Conservation (phyloP, 2,329 filamentous ascomycete species). For the Cladosporium sp. region DNA sequence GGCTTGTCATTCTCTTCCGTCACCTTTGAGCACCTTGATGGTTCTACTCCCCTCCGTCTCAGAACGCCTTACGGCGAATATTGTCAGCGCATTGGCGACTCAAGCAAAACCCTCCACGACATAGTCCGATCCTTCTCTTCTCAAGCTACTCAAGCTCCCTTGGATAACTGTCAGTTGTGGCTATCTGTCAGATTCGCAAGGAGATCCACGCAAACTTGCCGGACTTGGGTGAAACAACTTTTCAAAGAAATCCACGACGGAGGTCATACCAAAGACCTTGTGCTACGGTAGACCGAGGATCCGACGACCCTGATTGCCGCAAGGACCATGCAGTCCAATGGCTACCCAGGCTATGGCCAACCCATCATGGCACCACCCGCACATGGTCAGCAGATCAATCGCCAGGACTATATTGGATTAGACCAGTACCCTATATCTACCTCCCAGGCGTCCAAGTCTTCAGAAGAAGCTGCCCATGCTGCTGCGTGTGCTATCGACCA, state of each 20-base stretch:
- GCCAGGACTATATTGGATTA: background rate
- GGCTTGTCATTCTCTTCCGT: conserved; percentile 8
- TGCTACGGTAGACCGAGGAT: background rate
- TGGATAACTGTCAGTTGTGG: background rate
- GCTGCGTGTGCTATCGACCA: conserved; percentile 8
- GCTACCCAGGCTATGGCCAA: conserved; percentile 1
- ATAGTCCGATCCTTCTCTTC: background rate
- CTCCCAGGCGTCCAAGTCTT: background rate
- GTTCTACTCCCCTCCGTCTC: background rate
- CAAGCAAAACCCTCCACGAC: conserved; percentile 2
- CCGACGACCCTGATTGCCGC: conserved; percentile 11
- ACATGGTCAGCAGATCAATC: background rate
- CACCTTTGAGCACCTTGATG: conserved; percentile 7
- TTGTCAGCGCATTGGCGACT: background rate
- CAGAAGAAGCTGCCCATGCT: conserved; percentile 8
- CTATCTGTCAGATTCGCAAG: background rate
- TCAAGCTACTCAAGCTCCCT: background rate
- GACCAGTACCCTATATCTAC: background rate
- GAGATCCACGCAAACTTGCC: background rate
- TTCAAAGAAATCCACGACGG: background rate
- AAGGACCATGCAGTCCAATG: conserved; percentile 14
- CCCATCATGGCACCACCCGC: conserved; percentile 6
- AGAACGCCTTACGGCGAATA: background rate
- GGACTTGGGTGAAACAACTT: background rate
- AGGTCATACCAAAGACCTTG: background rate